These are phyloP conservation scores for Acer saccharum DNA, from an alignment of 345 rosid species.

Conservation along the genomic window DNA sequence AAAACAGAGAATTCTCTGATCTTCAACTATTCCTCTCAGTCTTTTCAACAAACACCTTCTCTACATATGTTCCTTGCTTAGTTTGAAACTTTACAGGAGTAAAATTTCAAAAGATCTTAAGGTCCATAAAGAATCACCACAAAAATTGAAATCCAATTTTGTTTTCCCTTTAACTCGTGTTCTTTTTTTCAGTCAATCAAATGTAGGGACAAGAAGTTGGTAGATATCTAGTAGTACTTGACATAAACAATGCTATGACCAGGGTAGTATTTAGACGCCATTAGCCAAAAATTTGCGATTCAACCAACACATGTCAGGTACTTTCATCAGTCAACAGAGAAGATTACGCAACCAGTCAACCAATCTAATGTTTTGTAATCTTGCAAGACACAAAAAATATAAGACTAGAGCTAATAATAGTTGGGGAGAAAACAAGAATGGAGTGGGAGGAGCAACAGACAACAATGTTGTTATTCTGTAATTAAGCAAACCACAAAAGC, in stretches of 20 bases:
- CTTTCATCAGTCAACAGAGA: not conserved
- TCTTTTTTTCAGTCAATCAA: not conserved
- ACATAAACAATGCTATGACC: not conserved
- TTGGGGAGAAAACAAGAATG: not conserved
- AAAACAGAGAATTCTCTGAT: no score
- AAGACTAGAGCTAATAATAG: not conserved
- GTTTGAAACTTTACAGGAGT: not conserved
- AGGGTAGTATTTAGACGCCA: not conserved
- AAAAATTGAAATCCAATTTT: no score
- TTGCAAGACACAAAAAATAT: no score
- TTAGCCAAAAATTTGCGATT: not conserved
- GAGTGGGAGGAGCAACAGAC: not conserved
- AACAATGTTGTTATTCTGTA: not conserved
- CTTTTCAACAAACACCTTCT: no score
- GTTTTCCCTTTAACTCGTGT: not conserved
- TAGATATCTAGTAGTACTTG: not conserved
- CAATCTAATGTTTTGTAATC: not conserved
- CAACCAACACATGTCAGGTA: not conserved
- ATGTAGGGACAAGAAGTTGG: not conserved
- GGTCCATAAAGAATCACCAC: no score
- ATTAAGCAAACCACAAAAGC: conserved; percentile 9
- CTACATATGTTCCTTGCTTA: no score
- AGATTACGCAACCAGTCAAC: not conserved
- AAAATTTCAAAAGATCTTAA: not conserved
- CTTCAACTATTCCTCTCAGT: no score